Conservation (phyloP, 2,329 filamentous ascomycete genomes). For the Colletotrichum nymphaeae region DNA sequence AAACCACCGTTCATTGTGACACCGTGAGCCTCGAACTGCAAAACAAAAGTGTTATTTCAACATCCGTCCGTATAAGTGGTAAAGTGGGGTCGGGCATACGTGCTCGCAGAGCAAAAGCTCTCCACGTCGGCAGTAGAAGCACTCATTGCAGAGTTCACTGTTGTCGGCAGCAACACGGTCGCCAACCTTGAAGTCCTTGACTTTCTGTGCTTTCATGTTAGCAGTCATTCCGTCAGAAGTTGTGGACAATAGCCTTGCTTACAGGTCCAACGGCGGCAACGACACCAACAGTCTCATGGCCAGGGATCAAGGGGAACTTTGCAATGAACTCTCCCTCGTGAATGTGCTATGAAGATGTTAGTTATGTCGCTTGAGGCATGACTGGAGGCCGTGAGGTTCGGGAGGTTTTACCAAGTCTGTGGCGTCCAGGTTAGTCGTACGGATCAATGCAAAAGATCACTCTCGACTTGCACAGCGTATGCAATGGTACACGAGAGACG, state of each 20-base stretch:
- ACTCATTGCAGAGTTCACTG: slow-evolving; percentile 76
- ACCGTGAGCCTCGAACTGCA: slow-evolving; percentile 71
- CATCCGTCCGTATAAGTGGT: neutral
- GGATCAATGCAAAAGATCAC: neutral
- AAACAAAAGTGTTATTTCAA: slow-evolving; percentile 2
- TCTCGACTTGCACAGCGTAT: neutral
- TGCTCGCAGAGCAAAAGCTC: slow-evolving; percentile 76
- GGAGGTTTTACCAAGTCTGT: slow-evolving; percentile 48
- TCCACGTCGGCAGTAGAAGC: slow-evolving; percentile 79
- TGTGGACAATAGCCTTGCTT: neutral
- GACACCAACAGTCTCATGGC: slow-evolving; percentile 76
- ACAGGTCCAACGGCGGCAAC: slow-evolving; percentile 67
- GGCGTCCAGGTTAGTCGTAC: slow-evolving; percentile 37
- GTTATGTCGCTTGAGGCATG: neutral
- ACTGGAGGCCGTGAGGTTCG: neutral
- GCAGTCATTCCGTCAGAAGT: neutral
- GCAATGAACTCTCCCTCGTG: slow-evolving; percentile 76
- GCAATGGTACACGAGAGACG: neutral
- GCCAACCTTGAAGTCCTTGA: slow-evolving; percentile 69
- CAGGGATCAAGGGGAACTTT: slow-evolving; percentile 74
- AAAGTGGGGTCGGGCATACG: slow-evolving; percentile 35
- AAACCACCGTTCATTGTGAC: slow-evolving; percentile 78
- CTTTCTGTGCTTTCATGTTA: slow-evolving; percentile 52
- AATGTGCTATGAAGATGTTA: slow-evolving; percentile 58
- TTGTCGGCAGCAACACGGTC: slow-evolving; percentile 74